A percentile compares a stretch with the other conserved stretches of the same genome.
Conservation (phyloP, 164 flowering plant species). For the Kingdonia uniflora region DNA sequence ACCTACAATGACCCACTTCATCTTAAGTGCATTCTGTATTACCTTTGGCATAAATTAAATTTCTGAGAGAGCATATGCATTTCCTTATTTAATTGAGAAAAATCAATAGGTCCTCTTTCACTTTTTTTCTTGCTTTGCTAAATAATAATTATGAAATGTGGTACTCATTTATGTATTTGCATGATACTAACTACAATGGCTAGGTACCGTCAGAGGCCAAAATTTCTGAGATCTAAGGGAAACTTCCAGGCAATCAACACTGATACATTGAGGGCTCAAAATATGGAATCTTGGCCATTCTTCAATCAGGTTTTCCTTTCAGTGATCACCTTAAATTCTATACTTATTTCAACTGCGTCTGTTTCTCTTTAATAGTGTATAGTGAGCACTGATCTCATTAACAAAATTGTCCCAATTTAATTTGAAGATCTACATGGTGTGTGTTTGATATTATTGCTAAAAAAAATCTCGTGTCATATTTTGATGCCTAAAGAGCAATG, state of each 20-base stretch:
- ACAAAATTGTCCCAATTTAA: too few relatives aligned
- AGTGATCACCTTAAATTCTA: background rate
- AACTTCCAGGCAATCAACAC: constrained; percentile 82
- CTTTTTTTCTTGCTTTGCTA: background rate
- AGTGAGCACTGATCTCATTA: too few relatives aligned
- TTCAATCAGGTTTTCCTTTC: constrained; percentile 67
- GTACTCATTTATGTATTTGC: background rate
- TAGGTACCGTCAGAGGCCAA: constrained; percentile 57
- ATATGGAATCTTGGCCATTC: constrained; percentile 84
- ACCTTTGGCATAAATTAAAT: background rate
- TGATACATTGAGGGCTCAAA: constrained; percentile 82
- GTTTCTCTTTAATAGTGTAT: too few relatives aligned
- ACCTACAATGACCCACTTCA: background rate
- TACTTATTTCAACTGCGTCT: too few relatives aligned
- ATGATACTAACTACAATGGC: background rate
- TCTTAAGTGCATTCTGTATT: background rate
- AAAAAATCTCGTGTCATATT: too few relatives aligned
- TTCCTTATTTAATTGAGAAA: background rate
- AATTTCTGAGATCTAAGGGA: constrained; percentile 52
- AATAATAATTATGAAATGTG: too few relatives aligned
- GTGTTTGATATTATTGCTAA: too few relatives aligned
- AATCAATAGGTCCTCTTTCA: background rate
- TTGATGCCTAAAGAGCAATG: too few relatives aligned
- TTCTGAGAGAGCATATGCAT: background rate
- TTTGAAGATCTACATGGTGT: too few relatives aligned